Percentiles rank a stretch among this genome's conserved stretches.
These are phyloP conservation scores for Cairneyella variabilis DNA, from an alignment of 495 filamentous ascomycete genomes.

Conservation along the genomic window DNA sequence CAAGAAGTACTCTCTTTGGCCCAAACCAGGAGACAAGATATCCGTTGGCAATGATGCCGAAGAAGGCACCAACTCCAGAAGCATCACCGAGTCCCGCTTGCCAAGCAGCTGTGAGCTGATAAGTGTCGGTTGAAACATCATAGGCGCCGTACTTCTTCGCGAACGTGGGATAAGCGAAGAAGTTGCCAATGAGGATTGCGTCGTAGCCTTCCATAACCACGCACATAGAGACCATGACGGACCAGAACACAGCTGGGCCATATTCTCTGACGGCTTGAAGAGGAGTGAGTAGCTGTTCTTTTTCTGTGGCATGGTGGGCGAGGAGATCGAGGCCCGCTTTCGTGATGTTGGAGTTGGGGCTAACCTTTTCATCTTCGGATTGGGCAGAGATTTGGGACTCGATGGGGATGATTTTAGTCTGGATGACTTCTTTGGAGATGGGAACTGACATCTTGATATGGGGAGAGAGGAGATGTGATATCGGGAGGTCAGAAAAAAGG, in stretches of 20 bases:
- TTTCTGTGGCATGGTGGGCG: conserved; percentile 12
- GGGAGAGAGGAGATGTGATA: too few species aligned
- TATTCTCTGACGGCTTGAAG: conserved; percentile 13
- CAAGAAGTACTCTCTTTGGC: conserved; percentile 55
- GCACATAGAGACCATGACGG: conserved; percentile 51
- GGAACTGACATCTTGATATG: too few species aligned
- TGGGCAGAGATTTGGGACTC: too few species aligned
- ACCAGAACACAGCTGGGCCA: conserved; percentile 35
- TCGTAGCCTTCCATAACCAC: conserved; percentile 65
- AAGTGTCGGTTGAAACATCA: conserved; percentile 15
- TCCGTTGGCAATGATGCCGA: conserved; percentile 43
- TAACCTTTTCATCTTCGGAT: too few species aligned
- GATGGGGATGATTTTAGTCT: too few species aligned
- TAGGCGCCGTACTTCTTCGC: conserved; percentile 59
- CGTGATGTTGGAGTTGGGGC: too few species aligned
- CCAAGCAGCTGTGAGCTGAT: conserved; percentile 35
- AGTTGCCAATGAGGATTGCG: conserved; percentile 51
- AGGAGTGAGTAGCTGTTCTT: conserved; percentile 9
- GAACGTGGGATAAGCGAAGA: conserved; percentile 55
- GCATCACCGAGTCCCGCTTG: conserved; percentile 9
- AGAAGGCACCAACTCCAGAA: conserved; percentile 19
- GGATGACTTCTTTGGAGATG: too few species aligned
- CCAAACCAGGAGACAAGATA: conserved; percentile 42
- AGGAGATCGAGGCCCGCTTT: too few species aligned
- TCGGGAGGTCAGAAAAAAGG: too few species aligned